Percentiles rank a stretch among this genome's conserved stretches.
Evolutionary conservation across 1,139 yeast genomes (phyloP).

Genomic region (Candida tetrigidarum): DNA sequence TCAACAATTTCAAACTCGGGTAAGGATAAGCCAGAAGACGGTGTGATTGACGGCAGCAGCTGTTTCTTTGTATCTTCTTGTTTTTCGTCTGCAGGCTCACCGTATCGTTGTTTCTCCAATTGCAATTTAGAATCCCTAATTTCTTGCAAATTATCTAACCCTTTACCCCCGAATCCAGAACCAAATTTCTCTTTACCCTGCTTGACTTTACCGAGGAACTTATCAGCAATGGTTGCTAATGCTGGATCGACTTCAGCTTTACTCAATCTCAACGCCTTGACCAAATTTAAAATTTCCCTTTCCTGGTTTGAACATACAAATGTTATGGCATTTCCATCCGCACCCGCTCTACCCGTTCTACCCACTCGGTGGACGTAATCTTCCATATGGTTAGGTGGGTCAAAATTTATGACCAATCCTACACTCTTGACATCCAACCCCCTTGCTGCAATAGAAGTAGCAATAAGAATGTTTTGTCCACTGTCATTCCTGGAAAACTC

Average conservation of each 20-base stretch:
- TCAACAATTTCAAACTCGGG: slow-evolving; percentile 56
- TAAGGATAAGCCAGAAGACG: slow-evolving; percentile 17
- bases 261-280: slow-evolving; percentile 66
- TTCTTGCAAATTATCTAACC: slow-evolving; percentile 79
- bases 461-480: slow-evolving; percentile 66
- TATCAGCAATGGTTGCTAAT: slow-evolving; percentile 55
- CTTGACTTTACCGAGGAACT: slow-evolving; percentile 65
- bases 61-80: slow-evolving; percentile 4
- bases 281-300: slow-evolving; percentile 69
- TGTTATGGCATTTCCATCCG: slow-evolving; percentile 76
- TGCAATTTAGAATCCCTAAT: slow-evolving; percentile 61
- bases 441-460: slow-evolving; percentile 94
- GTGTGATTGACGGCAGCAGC: slow-evolving; percentile 1
- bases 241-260: slow-evolving; percentile 56
- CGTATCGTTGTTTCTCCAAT: slow-evolving; percentile 48
- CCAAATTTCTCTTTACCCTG: slow-evolving; percentile 69
- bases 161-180: slow-evolving; percentile 93
- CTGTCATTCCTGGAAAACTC: slow-evolving; percentile 64
- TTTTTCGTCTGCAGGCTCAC: slow-evolving; percentile 22
- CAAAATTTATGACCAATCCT: slow-evolving; percentile 80
- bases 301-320: slow-evolving; percentile 70
- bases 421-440: slow-evolving; percentile 91
- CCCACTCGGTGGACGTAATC: slow-evolving; percentile 98
- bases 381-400: slow-evolving; percentile 91
- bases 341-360: slow-evolving; percentile 93